Base-by-base conservation (phyloP, 192 early-diverging fungal genomes). In the Rhizophlyctis rosea region DNA sequence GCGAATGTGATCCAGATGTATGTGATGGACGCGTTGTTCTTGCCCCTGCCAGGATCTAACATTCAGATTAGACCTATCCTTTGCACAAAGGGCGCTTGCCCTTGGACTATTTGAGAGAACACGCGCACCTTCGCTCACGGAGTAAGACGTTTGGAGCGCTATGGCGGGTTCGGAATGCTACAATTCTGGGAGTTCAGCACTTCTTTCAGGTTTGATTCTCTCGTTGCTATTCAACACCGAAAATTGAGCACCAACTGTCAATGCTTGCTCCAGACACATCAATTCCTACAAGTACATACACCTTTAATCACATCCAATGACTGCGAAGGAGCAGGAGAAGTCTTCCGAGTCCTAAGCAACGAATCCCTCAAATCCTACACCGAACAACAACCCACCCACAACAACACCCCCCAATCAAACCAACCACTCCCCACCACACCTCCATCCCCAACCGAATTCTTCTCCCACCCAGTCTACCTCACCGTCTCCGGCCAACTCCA, bases 401-500 rank as follows among this genome's bases (percentile, higher is more conserved):
- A 14, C 30, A 24, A 49, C 52, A 30, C 60, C 5, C 50, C 35
- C 18, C n/a, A 21, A 23, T 54, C 57, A 13, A 53, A 28, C 11
- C n/a, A n/a, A n/a, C n/a, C n/a, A n/a, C n/a, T n/a, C n/a, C n/a
- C n/a, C n/a, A 28, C 48, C 31, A 44, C 32, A 18, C 49, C 66
- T 27, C 63, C 56, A 50, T 34, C 35, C 23, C 74, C 76, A 1
- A 54, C 64, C 9, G 86, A 83, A 25, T 95, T 92, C 56, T 95
- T 95, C 67, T 79, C 75, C 18, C 80, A 75, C 27, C 82, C 85
- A 3, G 87, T 86, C 18, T 90, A 89, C 61, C 65, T 91, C 29
- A 92, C 93, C 0, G 93, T 95, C 11, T 91, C 89, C 3, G 88
- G 88, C 0, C 93, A 95, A 62, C 74, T 95, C 16, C 93, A 95